Conservation (phyloP, 2,329 filamentous ascomycete species). For the Ustilaginoidea virens region DNA sequence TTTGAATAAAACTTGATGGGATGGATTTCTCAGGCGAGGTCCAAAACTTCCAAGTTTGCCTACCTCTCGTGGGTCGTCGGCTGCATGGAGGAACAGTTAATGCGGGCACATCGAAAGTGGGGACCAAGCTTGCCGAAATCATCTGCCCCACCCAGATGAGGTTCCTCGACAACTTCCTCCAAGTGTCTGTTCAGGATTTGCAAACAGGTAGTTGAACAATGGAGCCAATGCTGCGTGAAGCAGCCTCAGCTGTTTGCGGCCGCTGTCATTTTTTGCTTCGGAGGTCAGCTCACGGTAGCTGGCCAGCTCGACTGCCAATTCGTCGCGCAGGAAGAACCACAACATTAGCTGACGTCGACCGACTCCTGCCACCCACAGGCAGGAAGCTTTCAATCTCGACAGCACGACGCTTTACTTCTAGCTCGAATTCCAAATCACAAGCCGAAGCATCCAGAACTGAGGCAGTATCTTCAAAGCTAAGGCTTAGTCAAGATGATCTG, state of each 20-base stretch:
- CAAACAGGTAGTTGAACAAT: slow-evolving; percentile 14
- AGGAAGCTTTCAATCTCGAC: slow-evolving; percentile 1
- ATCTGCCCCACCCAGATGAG: neutral
- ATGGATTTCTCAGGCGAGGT: too few relatives aligned
- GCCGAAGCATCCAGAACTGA: slow-evolving; percentile 12
- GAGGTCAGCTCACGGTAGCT: slow-evolving; percentile 13
- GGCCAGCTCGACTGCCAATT: slow-evolving; percentile 11
- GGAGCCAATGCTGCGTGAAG: slow-evolving; percentile 25
- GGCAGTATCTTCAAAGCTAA: slow-evolving; percentile 11
- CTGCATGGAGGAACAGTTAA: slow-evolving; percentile 19
- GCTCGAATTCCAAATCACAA: slow-evolving; percentile 11
- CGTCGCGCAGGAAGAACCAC: slow-evolving; percentile 12
- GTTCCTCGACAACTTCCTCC: slow-evolving; percentile 1
- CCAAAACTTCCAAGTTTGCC: slow-evolving; percentile 15
- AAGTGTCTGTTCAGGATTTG: too few relatives aligned
- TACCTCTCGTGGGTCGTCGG: slow-evolving; percentile 7
- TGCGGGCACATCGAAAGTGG: slow-evolving; percentile 14
- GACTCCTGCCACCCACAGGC: slow-evolving; percentile 7
- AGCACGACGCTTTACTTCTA: slow-evolving; percentile 17
- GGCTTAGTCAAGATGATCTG: slow-evolving; percentile 59
- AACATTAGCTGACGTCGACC: slow-evolving; percentile 7
- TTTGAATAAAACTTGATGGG: too few relatives aligned
- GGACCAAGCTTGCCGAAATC: slow-evolving; percentile 15
- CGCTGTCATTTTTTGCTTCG: slow-evolving; percentile 22
- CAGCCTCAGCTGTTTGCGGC: slow-evolving; percentile 23